Conservation (phyloP, 2,329 filamentous ascomycete species). For the Alternaria alternata region DNA sequence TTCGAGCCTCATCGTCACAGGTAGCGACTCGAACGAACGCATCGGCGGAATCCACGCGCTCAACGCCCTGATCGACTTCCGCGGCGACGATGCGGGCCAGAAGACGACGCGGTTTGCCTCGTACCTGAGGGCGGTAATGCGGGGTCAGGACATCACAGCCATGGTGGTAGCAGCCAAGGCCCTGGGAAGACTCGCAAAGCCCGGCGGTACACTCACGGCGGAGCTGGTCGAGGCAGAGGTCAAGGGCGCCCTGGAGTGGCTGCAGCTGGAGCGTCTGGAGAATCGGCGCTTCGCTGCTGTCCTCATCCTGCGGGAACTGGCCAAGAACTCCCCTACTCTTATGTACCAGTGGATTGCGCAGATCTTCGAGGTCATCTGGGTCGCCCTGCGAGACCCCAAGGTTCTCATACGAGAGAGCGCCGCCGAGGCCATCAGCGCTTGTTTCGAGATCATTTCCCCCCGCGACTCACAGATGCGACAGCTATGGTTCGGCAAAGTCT, state of each 20-base stretch:
- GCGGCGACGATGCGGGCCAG: slow-evolving; percentile 89
- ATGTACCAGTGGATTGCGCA: slow-evolving; percentile 96
- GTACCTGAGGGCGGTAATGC: slow-evolving; percentile 84
- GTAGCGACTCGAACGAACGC: slow-evolving; percentile 85
- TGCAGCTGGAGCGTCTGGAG: slow-evolving; percentile 93
- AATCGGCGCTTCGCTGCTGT: slow-evolving; percentile 93
- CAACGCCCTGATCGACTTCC: slow-evolving; percentile 93
- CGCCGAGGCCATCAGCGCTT: slow-evolving; percentile 91
- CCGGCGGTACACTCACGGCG: slow-evolving; percentile 91
- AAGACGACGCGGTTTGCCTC: slow-evolving; percentile 96
- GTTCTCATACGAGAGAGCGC: slow-evolving; percentile 92
- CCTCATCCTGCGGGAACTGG: slow-evolving; percentile 87
- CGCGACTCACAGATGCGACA: slow-evolving; percentile 88
- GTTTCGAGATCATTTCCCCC: slow-evolving; percentile 93
- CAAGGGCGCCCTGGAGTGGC: slow-evolving; percentile 94
- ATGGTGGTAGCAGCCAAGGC: slow-evolving; percentile 91
- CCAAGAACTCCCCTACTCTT: slow-evolving; percentile 89
- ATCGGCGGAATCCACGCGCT: slow-evolving; percentile 92
- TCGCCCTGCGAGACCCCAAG: slow-evolving; percentile 86
- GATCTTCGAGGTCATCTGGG: slow-evolving; percentile 96
- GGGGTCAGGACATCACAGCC: slow-evolving; percentile 88
- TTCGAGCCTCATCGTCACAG: slow-evolving; percentile 79
- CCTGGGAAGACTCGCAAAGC: slow-evolving; percentile 87
- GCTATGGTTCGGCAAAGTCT: slow-evolving; percentile 89
- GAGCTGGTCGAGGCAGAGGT: slow-evolving; percentile 97